These are phyloP conservation scores for Acanthamoeba sp. DNA, from an alignment of 208 protist species.

Conservation along the genomic window DNA sequence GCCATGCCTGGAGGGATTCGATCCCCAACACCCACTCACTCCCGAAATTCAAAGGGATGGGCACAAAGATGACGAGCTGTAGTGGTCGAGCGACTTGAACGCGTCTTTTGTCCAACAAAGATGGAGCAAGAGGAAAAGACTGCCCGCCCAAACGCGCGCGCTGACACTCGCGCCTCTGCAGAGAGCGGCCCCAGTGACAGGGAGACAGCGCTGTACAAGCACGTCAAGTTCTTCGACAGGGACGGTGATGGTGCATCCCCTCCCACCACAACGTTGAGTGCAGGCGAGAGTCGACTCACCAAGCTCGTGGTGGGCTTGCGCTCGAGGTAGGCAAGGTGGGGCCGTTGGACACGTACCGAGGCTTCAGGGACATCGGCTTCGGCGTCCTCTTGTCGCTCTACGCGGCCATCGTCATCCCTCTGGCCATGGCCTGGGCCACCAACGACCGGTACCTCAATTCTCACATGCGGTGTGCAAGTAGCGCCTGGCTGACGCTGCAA, in stretches of 20 bases:
- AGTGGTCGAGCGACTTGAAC: no score
- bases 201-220: conserved; percentile 39
- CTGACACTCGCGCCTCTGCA: no score
- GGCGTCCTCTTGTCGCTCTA: background rate
- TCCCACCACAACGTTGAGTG: no score
- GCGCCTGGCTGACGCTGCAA: no score
- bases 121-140: background rate
- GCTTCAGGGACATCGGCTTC: conserved; percentile 14
- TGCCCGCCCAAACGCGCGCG: no score
- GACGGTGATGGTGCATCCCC: background rate
- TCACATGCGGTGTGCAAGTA: background rate
- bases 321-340: background rate
- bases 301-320: background rate
- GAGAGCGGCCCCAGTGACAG: background rate
- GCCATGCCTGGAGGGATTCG: no score
- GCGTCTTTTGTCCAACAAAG: no score
- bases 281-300: no score
- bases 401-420: conserved; percentile 27
- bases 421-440: conserved; percentile 7
- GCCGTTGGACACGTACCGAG: background rate
- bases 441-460: background rate
- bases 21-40: no score
- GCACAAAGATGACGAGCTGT: no score
- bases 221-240: conserved; percentile 42
- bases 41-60: no score